These are phyloP conservation scores for Claviceps quebecensis DNA, from an alignment of 2,329 filamentous ascomycete genomes.

Conservation along the genomic window DNA sequence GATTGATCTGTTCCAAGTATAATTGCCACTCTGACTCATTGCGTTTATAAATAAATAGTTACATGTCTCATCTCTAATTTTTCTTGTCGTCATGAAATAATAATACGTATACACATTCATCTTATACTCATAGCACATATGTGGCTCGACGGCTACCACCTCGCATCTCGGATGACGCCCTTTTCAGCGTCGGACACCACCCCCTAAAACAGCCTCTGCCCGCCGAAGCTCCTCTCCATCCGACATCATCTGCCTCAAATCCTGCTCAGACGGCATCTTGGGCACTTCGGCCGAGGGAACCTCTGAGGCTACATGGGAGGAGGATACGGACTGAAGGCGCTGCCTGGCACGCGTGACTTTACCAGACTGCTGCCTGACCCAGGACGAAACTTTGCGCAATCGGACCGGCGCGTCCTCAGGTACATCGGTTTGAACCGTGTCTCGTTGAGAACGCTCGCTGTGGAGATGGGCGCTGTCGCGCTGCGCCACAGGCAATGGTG, in stretches of 20 bases:
- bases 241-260: slow-evolving; percentile 36
- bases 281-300: slow-evolving; percentile 25
- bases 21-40: too few species aligned
- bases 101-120: too few species aligned
- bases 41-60: too few species aligned
- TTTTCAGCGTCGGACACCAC: slow-evolving; percentile 3
- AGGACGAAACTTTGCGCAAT: slow-evolving; percentile 46
- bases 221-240: slow-evolving; percentile 32
- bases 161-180: too few species aligned
- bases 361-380: slow-evolving; percentile 50
- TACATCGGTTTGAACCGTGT: slow-evolving; percentile 37
- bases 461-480: slow-evolving; percentile 5
- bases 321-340: slow-evolving; percentile 10
- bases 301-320: not conserved
- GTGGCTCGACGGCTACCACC: too few species aligned
- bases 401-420: slow-evolving; percentile 40
- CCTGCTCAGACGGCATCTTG: slow-evolving; percentile 28
- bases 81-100: too few species aligned
- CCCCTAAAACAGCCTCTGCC: slow-evolving; percentile 16
- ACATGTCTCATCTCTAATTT: too few species aligned
- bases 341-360: slow-evolving; percentile 35
- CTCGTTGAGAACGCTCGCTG: slow-evolving; percentile 16
- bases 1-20: too few species aligned
- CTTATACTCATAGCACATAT: too few species aligned
- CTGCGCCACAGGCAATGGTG: slow-evolving; percentile 5